phyloP scores from a whole-genome alignment of 78 protist genomes.

The Isochrysis galbana region DNA sequence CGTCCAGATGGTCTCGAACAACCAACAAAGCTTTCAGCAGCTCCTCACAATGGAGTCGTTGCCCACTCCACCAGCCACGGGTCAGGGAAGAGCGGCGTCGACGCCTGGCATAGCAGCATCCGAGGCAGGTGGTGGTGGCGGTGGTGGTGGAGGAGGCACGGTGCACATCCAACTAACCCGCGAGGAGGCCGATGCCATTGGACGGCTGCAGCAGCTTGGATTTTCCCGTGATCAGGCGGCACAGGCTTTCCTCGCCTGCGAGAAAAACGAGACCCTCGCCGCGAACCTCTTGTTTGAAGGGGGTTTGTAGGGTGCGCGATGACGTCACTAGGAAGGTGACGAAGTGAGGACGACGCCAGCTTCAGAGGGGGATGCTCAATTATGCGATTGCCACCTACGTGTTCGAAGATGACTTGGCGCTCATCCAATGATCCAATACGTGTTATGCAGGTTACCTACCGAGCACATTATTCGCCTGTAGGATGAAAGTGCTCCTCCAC shows the following conservation, averaged over 20 bases:
- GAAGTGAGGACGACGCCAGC: too few species aligned
- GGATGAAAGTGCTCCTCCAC: too few species aligned
- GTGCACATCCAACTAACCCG: neutral
- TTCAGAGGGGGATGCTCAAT: too few species aligned
- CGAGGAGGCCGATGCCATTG: conserved; percentile 1
- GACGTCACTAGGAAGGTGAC: too few species aligned
- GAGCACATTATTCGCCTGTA: too few species aligned
- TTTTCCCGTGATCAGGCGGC: conserved; percentile 45
- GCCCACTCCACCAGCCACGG: neutral
- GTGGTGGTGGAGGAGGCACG: neutral
- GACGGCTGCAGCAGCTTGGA: conserved; percentile 70
- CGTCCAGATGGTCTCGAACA: conserved; percentile 48
- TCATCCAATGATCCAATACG: too few species aligned
- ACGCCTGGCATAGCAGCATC: neutral
- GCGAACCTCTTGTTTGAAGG: conserved; percentile 83
- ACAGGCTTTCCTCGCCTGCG: conserved; percentile 88
- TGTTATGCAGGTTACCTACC: too few species aligned
- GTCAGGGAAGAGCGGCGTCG: neutral
- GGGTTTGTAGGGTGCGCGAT: neutral
- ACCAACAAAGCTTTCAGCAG: conserved; percentile 62
- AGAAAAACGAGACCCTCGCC: conserved; percentile 80
- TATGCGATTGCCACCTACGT: too few species aligned
- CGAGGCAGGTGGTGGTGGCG: neutral
- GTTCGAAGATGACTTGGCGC: too few species aligned
- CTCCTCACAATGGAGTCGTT: conserved; percentile 50